A percentile compares a stretch with the other conserved stretches of the same genome.
Conservation (phyloP, 2,329 filamentous ascomycete genomes). For the Metarhizium guizhouense region DNA sequence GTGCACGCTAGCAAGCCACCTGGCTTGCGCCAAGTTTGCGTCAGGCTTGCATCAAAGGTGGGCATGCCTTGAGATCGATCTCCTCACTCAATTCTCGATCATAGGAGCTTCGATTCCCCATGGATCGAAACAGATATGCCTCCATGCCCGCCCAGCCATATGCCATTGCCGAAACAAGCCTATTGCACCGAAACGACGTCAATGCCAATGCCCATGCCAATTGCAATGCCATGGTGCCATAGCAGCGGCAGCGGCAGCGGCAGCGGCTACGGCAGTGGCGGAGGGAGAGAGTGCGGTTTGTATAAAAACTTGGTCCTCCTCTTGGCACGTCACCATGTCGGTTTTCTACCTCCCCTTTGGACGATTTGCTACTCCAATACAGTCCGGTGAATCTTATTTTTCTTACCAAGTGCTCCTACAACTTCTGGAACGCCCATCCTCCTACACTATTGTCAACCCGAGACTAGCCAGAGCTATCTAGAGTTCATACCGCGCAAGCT, state of each 20-base stretch:
- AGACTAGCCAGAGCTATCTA: neutral
- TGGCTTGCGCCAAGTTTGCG: neutral
- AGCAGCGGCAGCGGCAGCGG: neutral
- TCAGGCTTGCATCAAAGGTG: neutral
- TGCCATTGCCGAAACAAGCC: neutral
- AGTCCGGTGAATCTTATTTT: neutral
- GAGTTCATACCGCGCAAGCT: neutral
- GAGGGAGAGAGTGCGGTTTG: neutral
- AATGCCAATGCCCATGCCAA: neutral
- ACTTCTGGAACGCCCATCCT: neutral
- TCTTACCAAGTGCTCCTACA: neutral
- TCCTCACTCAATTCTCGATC: conserved; percentile 5
- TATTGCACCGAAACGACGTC: neutral
- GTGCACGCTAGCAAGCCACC: conserved; percentile 3
- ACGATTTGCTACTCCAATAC: neutral
- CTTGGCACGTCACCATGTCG: neutral
- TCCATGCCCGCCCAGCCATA: neutral
- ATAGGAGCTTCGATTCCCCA: neutral
- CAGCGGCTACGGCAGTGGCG: neutral
- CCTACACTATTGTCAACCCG: neutral
- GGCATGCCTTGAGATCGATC: conserved; percentile 8
- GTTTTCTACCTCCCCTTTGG: neutral
- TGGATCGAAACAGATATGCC: conserved; percentile 1
- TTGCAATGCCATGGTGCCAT: neutral
- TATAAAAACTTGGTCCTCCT: neutral